Percentiles rank a stretch among this genome's conserved stretches.
phyloP scores from a whole-genome alignment of 2,329 filamentous ascomycete genomes.

The Penicillium brevicompactum region DNA sequence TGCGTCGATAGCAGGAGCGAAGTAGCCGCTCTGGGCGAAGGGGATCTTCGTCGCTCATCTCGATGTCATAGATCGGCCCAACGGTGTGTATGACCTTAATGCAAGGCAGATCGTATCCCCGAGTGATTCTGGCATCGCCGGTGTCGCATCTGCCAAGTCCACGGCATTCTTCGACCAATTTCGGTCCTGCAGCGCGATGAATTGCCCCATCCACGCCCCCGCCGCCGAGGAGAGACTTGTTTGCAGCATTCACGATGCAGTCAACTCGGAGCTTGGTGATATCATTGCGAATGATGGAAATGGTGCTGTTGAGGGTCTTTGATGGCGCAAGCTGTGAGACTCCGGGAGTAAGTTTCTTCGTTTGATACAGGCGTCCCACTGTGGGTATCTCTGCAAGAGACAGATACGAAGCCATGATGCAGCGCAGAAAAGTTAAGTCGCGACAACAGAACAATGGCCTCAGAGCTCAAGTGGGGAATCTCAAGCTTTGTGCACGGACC shows the following conservation, averaged over 20 bases:
- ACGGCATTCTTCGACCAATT: conserved; percentile 71
- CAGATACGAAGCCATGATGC: conserved; percentile 25
- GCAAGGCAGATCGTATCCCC: conserved; percentile 73
- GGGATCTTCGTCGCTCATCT: conserved; percentile 29
- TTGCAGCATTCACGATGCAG: conserved; percentile 93
- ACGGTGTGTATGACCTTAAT: conserved; percentile 86
- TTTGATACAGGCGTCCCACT: conserved; percentile 65
- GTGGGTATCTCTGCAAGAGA: conserved; percentile 42
- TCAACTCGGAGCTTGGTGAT: conserved; percentile 79
- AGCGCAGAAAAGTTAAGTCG: neutral
- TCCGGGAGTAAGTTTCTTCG: conserved; percentile 49
- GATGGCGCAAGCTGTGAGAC: conserved; percentile 43
- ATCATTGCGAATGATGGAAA: conserved; percentile 72
- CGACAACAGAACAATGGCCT: neutral
- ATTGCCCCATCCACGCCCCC: conserved; percentile 92
- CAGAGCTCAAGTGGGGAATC: conserved; percentile 1
- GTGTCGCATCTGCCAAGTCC: conserved; percentile 72
- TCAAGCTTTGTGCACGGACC: neutral
- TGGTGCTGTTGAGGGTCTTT: conserved; percentile 51
- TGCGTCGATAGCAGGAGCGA: conserved; percentile 68
- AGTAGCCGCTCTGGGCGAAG: conserved; percentile 47
- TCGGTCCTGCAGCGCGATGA: conserved; percentile 75
- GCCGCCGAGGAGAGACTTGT: conserved; percentile 74
- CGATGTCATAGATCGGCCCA: conserved; percentile 71
- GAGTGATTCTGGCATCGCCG: conserved; percentile 80